phyloP scores from a whole-genome alignment of 2,329 filamentous ascomycete species.

The Periconia sp. region DNA sequence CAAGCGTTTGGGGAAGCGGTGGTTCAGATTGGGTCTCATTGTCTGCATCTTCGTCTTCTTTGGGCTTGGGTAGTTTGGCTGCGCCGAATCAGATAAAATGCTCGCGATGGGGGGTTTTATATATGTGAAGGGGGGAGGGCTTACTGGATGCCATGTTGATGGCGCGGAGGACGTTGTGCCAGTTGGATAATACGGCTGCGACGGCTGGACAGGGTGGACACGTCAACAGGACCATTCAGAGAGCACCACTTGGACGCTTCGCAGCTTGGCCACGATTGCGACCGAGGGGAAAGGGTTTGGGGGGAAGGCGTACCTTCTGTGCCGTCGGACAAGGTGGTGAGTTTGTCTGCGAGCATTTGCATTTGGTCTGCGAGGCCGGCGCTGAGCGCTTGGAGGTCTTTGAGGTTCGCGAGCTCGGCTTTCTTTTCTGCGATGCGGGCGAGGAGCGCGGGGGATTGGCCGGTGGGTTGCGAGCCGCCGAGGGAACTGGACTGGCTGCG shows the following conservation, averaged over 20 bases:
- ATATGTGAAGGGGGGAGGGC: slow-evolving; percentile 37
- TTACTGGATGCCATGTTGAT: slow-evolving; percentile 86
- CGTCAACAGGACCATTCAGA: slow-evolving; percentile 31
- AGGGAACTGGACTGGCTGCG: slow-evolving; percentile 60
- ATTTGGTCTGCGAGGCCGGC: slow-evolving; percentile 81
- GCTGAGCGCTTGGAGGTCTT: slow-evolving; percentile 78
- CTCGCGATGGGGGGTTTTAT: no score
- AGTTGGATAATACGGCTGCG: slow-evolving; percentile 83
- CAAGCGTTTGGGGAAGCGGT: slow-evolving; percentile 79
- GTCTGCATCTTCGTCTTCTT: slow-evolving; percentile 52
- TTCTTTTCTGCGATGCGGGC: slow-evolving; percentile 86
- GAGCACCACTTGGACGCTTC: slow-evolving; percentile 11
- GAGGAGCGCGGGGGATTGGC: slow-evolving; percentile 73
- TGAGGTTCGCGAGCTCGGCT: slow-evolving; percentile 78
- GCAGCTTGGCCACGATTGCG: slow-evolving; percentile 7
- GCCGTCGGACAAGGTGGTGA: slow-evolving; percentile 78
- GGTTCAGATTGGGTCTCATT: slow-evolving; percentile 49
- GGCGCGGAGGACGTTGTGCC: slow-evolving; percentile 83
- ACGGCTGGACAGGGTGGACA: slow-evolving; percentile 70
- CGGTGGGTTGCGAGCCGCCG: slow-evolving; percentile 47
- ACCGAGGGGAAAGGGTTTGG: slow-evolving; percentile 5
- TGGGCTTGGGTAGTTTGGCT: slow-evolving; percentile 74
- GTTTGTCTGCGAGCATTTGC: slow-evolving; percentile 79
- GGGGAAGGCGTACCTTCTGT: slow-evolving; percentile 68
- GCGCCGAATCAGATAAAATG: slow-evolving; percentile 18